A percentile compares a stretch with the other conserved stretches of the same genome.
Evolutionary conservation across 192 early-diverging fungal species (phyloP).

Genomic region (Chytriomyces sp.): DNA sequence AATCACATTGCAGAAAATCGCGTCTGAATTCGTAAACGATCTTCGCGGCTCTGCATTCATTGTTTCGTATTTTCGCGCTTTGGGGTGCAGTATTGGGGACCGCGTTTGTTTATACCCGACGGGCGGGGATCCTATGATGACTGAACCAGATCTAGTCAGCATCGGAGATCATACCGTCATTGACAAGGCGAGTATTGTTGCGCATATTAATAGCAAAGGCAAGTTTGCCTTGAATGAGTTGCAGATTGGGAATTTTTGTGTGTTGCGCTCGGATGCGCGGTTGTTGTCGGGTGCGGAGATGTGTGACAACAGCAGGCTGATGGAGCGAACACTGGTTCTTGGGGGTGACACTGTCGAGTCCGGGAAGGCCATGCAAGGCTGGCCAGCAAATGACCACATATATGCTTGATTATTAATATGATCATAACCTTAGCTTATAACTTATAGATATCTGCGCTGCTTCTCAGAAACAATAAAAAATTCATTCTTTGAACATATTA

Average conservation of each 20-base stretch:
- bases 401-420: too few relatives aligned
- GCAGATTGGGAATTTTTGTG: conserved; percentile 44
- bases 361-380: conserved; percentile 47
- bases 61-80: conserved; percentile 47
- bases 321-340: conserved; percentile 52
- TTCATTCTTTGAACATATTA: too few relatives aligned
- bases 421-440: too few relatives aligned
- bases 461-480: too few relatives aligned
- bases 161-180: conserved; percentile 48
- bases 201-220: conserved; percentile 53
- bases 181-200: conserved; percentile 51
- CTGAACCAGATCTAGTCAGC: conserved; percentile 54
- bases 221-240: conserved; percentile 51
- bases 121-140: conserved; percentile 59
- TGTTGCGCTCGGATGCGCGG: conserved; percentile 46
- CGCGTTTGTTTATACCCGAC: conserved; percentile 51
- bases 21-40: conserved; percentile 40
- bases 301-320: conserved; percentile 32
- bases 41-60: conserved; percentile 47
- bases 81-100: conserved; percentile 52
- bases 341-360: conserved; percentile 44
- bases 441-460: too few relatives aligned
- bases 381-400: conserved; percentile 33
- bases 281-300: conserved; percentile 46
- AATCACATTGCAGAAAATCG: conserved; percentile 41